A percentile compares a stretch with the other conserved stretches of the same genome.
phyloP scores from a whole-genome alignment of 129 eudicot genomes.

The Tagetes erecta region DNA sequence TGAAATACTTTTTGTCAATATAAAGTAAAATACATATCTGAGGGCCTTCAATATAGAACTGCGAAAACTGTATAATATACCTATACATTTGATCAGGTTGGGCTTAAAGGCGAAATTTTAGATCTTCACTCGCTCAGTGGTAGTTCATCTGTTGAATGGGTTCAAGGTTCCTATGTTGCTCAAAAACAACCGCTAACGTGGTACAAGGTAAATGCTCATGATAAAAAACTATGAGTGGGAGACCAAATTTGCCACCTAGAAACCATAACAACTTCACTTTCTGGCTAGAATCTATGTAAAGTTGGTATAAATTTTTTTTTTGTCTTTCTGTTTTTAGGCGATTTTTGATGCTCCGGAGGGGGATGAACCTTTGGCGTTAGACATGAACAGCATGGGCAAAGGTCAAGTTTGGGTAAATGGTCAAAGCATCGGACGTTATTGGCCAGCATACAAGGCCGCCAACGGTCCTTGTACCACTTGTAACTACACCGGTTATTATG shows the following conservation, averaged over 20 bases:
- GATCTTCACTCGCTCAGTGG: slow-evolving; percentile 86
- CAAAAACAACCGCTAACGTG: slow-evolving; percentile 81
- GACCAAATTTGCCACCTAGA: too few species aligned
- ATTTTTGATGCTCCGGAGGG: slow-evolving; percentile 81
- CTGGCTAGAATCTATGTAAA: too few species aligned
- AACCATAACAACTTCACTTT: too few species aligned
- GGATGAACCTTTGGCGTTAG: slow-evolving; percentile 85
- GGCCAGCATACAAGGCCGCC: slow-evolving; percentile 83
- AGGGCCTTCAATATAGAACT: too few species aligned
- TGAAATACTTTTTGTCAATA: background rate
- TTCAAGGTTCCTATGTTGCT: slow-evolving; percentile 60
- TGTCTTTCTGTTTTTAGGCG: slow-evolving; percentile 17
- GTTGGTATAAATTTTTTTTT: background rate
- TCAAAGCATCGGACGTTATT: slow-evolving; percentile 90
- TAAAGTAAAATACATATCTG: background rate
- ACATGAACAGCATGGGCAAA: slow-evolving; percentile 93
- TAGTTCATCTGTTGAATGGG: slow-evolving; percentile 90
- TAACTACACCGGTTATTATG: slow-evolving; percentile 75
- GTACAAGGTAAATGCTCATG: slow-evolving; percentile 57
- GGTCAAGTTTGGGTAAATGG: slow-evolving; percentile 98
- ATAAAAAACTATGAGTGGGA: background rate
- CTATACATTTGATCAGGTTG: slow-evolving; percentile 48
- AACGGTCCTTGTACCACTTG: slow-evolving; percentile 85
- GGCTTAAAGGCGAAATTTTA: slow-evolving; percentile 86
- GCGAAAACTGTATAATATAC: too few species aligned